These are phyloP conservation scores for Tolypocladium paradoxum DNA, from an alignment of 2,329 filamentous ascomycete species.

Conservation along the genomic window DNA sequence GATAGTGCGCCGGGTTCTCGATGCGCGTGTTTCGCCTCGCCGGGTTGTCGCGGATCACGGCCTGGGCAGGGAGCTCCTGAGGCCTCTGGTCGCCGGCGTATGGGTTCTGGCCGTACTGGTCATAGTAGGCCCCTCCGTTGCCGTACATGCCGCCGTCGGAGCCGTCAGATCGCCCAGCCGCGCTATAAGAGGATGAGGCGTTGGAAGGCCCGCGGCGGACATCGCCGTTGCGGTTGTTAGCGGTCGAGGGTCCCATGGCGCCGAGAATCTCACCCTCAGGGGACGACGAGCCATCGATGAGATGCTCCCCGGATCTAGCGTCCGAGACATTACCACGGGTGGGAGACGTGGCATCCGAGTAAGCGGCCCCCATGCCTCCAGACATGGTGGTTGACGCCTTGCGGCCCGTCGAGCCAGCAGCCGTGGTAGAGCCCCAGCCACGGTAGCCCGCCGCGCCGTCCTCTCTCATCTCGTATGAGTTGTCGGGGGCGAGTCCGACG, in stretches of 20 bases:
- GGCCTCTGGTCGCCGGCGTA: slow-evolving; percentile 38
- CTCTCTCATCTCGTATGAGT: slow-evolving; percentile 65
- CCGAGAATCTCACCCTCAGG: slow-evolving; percentile 76
- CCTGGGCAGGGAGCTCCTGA: slow-evolving; percentile 45
- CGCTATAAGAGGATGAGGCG: slow-evolving; percentile 91
- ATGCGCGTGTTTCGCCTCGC: slow-evolving; percentile 90
- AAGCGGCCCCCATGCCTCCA: slow-evolving; percentile 55
- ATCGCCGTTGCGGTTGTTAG: slow-evolving; percentile 53
- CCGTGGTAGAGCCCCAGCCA: slow-evolving; percentile 80
- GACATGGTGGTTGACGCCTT: slow-evolving; percentile 88
- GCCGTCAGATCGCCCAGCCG: slow-evolving; percentile 61
- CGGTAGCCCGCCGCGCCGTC: slow-evolving; percentile 72
- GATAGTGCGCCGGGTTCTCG: slow-evolving; percentile 79
- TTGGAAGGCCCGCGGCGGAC: slow-evolving; percentile 88
- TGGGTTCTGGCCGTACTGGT: slow-evolving; percentile 48
- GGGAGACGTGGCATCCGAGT: slow-evolving; percentile 67
- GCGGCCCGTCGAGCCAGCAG: slow-evolving; percentile 56
- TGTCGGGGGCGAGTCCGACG: slow-evolving; percentile 35
- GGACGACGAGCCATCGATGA: slow-evolving; percentile 41
- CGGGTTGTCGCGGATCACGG: slow-evolving; percentile 86
- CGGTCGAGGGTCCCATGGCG: slow-evolving; percentile 63
- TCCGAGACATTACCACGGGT: slow-evolving; percentile 57
- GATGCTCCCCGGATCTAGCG: slow-evolving; percentile 53
- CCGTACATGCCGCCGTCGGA: slow-evolving; percentile 44
- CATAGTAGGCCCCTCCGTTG: slow-evolving; percentile 40